phyloP scores from a whole-genome alignment of 2,329 filamentous ascomycete species.

The Leptodontidium sp. region DNA sequence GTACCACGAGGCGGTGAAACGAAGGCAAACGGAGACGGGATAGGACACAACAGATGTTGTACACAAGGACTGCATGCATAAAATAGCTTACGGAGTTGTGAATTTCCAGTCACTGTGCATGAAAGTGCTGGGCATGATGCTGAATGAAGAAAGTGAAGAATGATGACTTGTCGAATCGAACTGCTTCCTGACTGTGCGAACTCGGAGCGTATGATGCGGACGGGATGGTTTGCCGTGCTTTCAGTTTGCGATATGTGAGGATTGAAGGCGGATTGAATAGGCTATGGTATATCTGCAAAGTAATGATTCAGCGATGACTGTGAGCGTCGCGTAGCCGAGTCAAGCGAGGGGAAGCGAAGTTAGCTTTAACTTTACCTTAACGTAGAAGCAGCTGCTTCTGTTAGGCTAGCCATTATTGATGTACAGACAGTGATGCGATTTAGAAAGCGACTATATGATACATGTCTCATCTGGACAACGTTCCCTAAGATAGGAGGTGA shows the following conservation, averaged over 20 bases:
- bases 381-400: background rate
- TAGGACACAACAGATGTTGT: background rate
- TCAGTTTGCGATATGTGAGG: background rate
- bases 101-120: background rate
- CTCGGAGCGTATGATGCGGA: background rate
- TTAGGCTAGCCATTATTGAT: background rate
- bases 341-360: slow-evolving; percentile 3
- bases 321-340: background rate
- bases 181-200: background rate
- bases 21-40: background rate
- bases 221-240: background rate
- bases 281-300: background rate
- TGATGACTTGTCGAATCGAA: background rate
- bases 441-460: background rate
- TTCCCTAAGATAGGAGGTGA: background rate
- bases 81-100: background rate
- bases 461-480: background rate
- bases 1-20: background rate
- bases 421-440: background rate
- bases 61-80: background rate
- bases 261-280: background rate
- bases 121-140: background rate
- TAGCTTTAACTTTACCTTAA: slow-evolving; percentile 2
- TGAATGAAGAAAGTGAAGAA: slow-evolving; percentile 1
- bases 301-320: slow-evolving; percentile 14